phyloP scores from a whole-genome alignment of 2,329 filamentous ascomycete species.

The Pestalotiopsis fici region DNA sequence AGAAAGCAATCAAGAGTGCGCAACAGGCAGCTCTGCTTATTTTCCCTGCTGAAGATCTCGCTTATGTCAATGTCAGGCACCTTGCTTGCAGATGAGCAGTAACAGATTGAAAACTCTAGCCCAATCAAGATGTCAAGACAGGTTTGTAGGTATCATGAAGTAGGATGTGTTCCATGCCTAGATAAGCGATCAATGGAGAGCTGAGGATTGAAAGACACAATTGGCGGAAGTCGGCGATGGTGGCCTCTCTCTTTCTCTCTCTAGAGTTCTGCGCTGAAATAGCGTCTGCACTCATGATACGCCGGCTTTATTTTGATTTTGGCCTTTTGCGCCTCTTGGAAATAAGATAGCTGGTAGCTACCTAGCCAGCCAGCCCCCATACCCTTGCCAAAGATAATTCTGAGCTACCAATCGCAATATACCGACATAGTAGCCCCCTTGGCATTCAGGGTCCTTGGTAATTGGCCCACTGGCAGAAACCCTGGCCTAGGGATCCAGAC shows the following conservation, averaged over 20 bases:
- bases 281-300: neutral
- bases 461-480: neutral
- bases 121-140: neutral
- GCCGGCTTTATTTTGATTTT: neutral
- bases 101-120: neutral
- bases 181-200: too few relatives aligned
- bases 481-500: neutral
- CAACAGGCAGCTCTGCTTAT: neutral
- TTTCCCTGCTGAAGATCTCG: neutral
- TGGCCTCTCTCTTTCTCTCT: neutral
- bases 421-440: neutral
- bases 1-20: too few relatives aligned
- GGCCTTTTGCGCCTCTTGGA: neutral
- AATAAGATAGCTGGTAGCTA: neutral
- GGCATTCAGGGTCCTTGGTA: neutral
- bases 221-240: neutral
- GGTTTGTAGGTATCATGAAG: neutral
- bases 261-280: neutral
- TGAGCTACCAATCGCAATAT: too few relatives aligned
- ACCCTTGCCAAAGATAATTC: neutral
- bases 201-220: too few relatives aligned
- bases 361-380: too few relatives aligned
- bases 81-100: neutral
- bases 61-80: neutral
- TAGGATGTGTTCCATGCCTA: too few relatives aligned